phyloP scores from a whole-genome alignment of 768 basidiomycete genomes.

The Tricholoma saponaceum region DNA sequence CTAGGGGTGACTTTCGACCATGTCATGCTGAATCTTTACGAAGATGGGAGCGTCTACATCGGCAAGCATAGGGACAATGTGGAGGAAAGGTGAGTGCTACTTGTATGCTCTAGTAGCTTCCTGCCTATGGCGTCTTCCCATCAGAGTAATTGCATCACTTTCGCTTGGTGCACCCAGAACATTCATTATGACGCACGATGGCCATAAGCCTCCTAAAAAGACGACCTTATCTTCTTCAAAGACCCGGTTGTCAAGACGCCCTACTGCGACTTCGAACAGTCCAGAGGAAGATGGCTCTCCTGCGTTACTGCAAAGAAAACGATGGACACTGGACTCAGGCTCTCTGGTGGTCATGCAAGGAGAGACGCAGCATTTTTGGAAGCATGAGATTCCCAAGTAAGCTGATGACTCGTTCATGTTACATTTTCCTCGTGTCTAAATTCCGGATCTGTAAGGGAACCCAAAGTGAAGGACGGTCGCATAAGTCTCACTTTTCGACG shows the following conservation, averaged over 20 bases:
- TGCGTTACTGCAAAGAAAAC: constrained; percentile 10
- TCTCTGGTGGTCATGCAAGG: constrained; percentile 31
- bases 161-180: constrained; percentile 26
- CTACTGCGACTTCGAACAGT: not conserved
- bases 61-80: constrained; percentile 27
- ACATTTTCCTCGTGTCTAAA: not conserved
- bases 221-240: constrained; percentile 1
- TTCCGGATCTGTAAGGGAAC: constrained; percentile 16
- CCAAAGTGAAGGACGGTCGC: constrained; percentile 22
- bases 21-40: constrained; percentile 27
- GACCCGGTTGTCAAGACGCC: not conserved
- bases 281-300: not conserved
- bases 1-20: constrained; percentile 28
- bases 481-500: constrained; percentile 30
- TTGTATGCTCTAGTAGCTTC: not conserved
- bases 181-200: constrained; percentile 25
- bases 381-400: constrained; percentile 29
- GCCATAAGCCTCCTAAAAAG: constrained; percentile 1
- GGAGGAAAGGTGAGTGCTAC: constrained; percentile 19
- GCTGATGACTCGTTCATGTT: not conserved
- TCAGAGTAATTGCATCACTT: constrained; percentile 27
- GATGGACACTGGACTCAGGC: constrained; percentile 20
- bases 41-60: constrained; percentile 26
- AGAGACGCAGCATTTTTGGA: constrained; percentile 27
- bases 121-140: not conserved